Percentiles rank a stretch among this genome's conserved stretches.
Conservation (phyloP, 2,329 filamentous ascomycete genomes). For the Neofusicoccum ribis region DNA sequence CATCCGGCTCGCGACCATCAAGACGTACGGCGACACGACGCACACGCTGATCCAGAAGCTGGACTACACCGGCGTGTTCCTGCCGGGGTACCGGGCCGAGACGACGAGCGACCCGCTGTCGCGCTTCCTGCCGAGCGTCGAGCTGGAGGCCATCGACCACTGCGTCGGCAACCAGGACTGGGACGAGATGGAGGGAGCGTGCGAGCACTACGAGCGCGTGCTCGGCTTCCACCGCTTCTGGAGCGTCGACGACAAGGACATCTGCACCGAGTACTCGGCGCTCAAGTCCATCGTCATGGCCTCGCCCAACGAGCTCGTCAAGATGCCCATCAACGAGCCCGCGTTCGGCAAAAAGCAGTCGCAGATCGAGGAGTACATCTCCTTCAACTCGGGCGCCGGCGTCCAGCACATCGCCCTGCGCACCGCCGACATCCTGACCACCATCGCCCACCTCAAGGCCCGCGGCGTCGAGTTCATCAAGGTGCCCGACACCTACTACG, state of each 20-base stretch:
- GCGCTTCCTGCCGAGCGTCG: slow-evolving; percentile 61
- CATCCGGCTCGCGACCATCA: slow-evolving; percentile 75
- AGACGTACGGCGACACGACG: slow-evolving; percentile 92
- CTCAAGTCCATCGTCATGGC: slow-evolving; percentile 89
- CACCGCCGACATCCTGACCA: slow-evolving; percentile 74
- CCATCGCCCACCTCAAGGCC: slow-evolving; percentile 77
- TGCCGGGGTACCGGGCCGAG: slow-evolving; percentile 74
- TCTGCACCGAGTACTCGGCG: slow-evolving; percentile 89
- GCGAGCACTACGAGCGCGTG: slow-evolving; percentile 77
- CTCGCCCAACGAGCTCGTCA: slow-evolving; percentile 79
- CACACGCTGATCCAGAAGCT: slow-evolving; percentile 82
- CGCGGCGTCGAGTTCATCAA: slow-evolving; percentile 90
- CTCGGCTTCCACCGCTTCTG: slow-evolving; percentile 96
- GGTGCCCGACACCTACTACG: slow-evolving; percentile 86
- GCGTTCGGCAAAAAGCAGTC: slow-evolving; percentile 85
- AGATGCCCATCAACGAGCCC: slow-evolving; percentile 98
- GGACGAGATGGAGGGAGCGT: slow-evolving; percentile 75
- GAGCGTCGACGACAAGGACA: slow-evolving; percentile 91
- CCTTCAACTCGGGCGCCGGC: slow-evolving; percentile 85
- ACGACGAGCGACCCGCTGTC: slow-evolving; percentile 48
- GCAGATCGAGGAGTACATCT: slow-evolving; percentile 86
- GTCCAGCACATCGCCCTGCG: slow-evolving; percentile 92
- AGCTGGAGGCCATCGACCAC: slow-evolving; percentile 81
- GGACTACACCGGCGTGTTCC: slow-evolving; percentile 72
- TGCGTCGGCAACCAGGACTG: slow-evolving; percentile 97